Percentiles rank a stretch among this genome's conserved stretches.
Conservation (phyloP, 345 rosid genomes). For the Anastatica hierochuntica region DNA sequence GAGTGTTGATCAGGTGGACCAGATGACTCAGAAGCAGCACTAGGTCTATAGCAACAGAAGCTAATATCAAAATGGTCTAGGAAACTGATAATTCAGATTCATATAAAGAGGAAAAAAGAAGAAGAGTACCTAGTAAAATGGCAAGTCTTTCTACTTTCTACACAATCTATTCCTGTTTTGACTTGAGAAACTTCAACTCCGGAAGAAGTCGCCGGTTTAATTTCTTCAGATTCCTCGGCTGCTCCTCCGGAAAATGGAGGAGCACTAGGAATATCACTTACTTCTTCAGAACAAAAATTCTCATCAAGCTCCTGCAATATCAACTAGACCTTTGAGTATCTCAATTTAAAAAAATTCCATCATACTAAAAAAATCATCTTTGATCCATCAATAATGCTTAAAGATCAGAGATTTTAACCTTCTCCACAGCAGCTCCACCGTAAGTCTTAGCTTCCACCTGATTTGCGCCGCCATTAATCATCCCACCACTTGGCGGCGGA, state of each 20-base stretch:
- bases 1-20: constrained; percentile 47
- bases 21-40: constrained; percentile 42
- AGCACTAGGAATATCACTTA: constrained; percentile 70
- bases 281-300: constrained; percentile 37
- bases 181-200: constrained; percentile 26
- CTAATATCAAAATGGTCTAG: constrained; percentile 1
- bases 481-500: too few relatives aligned
- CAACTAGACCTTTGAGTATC: constrained; percentile 1
- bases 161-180: constrained; percentile 29
- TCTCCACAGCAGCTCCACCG: too few relatives aligned
- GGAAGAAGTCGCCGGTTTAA: constrained; percentile 23
- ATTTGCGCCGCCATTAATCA: too few relatives aligned
- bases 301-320: constrained; percentile 41
- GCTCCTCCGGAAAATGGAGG: constrained; percentile 70
- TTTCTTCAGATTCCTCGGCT: constrained; percentile 48
- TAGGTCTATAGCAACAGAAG: constrained; percentile 33
- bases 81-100: not conserved
- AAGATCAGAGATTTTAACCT: too few relatives aligned
- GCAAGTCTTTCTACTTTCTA: constrained; percentile 32
- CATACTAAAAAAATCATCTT: not conserved
- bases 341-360: not conserved
- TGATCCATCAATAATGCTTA: not conserved
- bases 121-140: constrained; percentile 56
- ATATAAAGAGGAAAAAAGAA: not conserved
- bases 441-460: too few relatives aligned